Base-by-base conservation (phyloP, 139 green algal genomes). In the Chlorella vulgaris region DNA sequence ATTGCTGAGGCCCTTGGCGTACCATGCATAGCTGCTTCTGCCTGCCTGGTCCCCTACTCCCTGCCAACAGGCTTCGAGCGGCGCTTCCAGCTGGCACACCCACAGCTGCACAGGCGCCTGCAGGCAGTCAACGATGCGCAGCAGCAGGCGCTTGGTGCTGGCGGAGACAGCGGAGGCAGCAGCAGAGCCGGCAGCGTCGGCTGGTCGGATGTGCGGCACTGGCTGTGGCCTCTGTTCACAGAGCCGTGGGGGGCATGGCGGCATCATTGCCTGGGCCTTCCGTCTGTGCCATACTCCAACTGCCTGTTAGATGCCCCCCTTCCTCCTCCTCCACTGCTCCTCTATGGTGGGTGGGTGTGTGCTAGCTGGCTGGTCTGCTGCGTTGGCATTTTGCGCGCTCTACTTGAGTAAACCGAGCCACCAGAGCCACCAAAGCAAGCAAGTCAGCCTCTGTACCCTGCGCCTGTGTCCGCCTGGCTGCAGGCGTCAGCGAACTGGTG, bases 201-300 rank as follows among this genome's bases (percentile, higher is more conserved):
- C n/a, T 89, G 85, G 85, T 35, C 26, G 8, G 81, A 95, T 42
- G 87, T 96, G 1, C 53, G 79, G 47, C 89, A 94, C 63, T 96
- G 92, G 92, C 89, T 96, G 86, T 96, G 92, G 92, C 92, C 92
- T 7, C 76, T 96, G 21, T 96, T 94, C 81, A 91, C 78, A 1
- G 81, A 89, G 74, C 74, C 81, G 4, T 96, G 92, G 90, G 80
- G 84, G 29, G 26, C 69, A 7, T 94, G 92, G 87, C 78, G 91
- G 10, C 47, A 84, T 28, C 55, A 85, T 35, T 13, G 7, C 0
- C 82, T 96, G 68, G 75, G 63, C 10, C 87, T 96, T 40, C 42
- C 84, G 1, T 53, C 78, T 5, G 69, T 86, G 26, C 88, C 88
- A 6, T 85, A 89, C 74, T 58, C 47, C 3, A 21, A 26, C 19